Evolutionary conservation across 1,284 basidiomycete species (phyloP).

Genomic region (Volvariella volvacea): DNA sequence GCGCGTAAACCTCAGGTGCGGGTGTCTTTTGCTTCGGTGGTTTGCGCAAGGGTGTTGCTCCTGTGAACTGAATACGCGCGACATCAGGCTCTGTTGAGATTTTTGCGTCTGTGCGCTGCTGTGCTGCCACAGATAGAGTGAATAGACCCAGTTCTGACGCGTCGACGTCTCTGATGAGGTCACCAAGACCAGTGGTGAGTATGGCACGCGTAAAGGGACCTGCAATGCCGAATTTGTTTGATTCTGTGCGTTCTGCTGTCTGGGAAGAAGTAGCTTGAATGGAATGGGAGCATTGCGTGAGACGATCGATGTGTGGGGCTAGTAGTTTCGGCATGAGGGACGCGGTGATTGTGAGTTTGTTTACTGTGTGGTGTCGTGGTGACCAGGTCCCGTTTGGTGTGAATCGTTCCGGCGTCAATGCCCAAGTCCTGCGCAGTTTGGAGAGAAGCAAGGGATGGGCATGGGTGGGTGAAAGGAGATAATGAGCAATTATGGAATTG

Average conservation of each 20-base stretch:
- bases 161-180: constrained; percentile 72
- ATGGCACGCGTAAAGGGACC: constrained; percentile 54
- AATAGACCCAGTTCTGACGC: constrained; percentile 72
- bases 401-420: too few relatives aligned
- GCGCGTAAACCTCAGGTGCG: constrained; percentile 67
- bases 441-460: too few relatives aligned
- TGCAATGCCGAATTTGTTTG: constrained; percentile 10
- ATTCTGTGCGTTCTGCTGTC: not conserved
- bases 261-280: constrained; percentile 25
- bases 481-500: too few relatives aligned
- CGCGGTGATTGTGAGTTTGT: constrained; percentile 16
- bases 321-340: too few relatives aligned
- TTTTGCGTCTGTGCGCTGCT: constrained; percentile 19
- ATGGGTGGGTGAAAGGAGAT: too few relatives aligned
- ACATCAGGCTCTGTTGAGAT: constrained; percentile 31
- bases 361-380: too few relatives aligned
- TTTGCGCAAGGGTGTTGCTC: constrained; percentile 62
- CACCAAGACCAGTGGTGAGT: constrained; percentile 52
- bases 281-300: constrained; percentile 27
- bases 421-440: too few relatives aligned
- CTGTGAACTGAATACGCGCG: constrained; percentile 55
- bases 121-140: constrained; percentile 33
- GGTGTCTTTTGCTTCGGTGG: constrained; percentile 36
- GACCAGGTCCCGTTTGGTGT: too few relatives aligned
- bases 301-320: constrained; percentile 38